Evolutionary conservation across 768 basidiomycete genomes (phyloP).

Genomic region (Psilocybe cubensis): DNA sequence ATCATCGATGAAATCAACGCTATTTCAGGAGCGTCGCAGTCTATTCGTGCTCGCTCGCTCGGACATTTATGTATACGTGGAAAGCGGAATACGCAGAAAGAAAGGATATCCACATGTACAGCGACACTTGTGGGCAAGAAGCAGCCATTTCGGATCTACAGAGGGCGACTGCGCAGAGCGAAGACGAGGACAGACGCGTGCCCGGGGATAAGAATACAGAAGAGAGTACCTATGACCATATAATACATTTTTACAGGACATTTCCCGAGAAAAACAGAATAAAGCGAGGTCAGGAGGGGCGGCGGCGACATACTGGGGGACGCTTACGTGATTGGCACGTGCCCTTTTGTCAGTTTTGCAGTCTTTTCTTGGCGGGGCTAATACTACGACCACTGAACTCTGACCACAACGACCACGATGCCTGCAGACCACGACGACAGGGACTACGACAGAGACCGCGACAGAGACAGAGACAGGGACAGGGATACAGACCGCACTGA

Average conservation of each 20-base stretch:
- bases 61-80: too few species aligned
- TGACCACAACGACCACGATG: conserved; percentile 18
- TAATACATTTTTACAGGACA: not conserved
- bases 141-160: not conserved
- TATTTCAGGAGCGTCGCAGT: too few species aligned
- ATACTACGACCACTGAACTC: conserved; percentile 11
- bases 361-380: conserved; percentile 35
- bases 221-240: not conserved
- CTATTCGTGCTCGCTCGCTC: too few species aligned
- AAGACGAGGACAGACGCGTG: too few species aligned
- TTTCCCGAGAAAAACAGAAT: not conserved
- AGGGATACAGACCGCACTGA: conserved; percentile 26
- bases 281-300: not conserved
- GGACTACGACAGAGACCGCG: conserved; percentile 33
- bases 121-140: not conserved
- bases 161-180: too few species aligned
- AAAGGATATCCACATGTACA: not conserved
- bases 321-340: conserved; percentile 41
- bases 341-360: conserved; percentile 37
- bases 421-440: conserved; percentile 27
- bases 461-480: conserved; percentile 27
- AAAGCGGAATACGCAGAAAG: too few species aligned
- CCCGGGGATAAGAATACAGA: too few species aligned
- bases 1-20: not conserved
- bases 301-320: not conserved